phyloP scores from a whole-genome alignment of 2,329 filamentous ascomycete species.

The Hysterium pulicare region DNA sequence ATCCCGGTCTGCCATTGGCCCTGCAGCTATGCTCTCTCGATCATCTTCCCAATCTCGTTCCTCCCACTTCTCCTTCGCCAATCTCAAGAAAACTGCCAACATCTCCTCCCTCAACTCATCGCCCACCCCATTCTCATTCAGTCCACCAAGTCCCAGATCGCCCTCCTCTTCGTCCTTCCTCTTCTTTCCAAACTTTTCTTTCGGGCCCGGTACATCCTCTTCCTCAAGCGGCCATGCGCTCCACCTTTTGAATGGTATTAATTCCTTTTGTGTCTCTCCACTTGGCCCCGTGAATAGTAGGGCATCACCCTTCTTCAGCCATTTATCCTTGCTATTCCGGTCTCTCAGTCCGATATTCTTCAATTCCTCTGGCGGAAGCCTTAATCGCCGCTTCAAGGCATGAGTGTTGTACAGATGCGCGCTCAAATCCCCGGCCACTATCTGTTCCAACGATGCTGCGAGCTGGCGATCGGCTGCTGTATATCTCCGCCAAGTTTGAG shows the following conservation, averaged over 20 bases:
- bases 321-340: constrained; percentile 42
- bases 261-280: constrained; percentile 29
- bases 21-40: too few relatives aligned
- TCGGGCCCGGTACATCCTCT: constrained; percentile 57
- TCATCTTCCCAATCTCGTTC: constrained; percentile 36
- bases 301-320: constrained; percentile 34
- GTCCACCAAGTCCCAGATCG: constrained; percentile 50
- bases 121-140: constrained; percentile 50
- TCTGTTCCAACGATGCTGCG: constrained; percentile 59
- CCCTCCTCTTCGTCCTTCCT: constrained; percentile 45
- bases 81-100: constrained; percentile 61
- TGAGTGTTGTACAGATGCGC: constrained; percentile 78
- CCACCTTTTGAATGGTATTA: constrained; percentile 60
- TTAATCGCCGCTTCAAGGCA: constrained; percentile 57
- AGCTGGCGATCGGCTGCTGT: constrained; percentile 63
- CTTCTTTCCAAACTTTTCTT: constrained; percentile 46
- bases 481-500: constrained; percentile 63
- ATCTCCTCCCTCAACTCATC: constrained; percentile 67
- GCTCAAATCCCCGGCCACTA: constrained; percentile 64
- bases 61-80: constrained; percentile 63
- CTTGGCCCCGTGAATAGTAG: constrained; percentile 22
- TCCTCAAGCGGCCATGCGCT: constrained; percentile 78
- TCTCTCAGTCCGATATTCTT: constrained; percentile 15
- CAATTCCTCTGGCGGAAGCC: constrained; percentile 11
- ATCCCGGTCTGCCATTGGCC: constrained; percentile 16